Evolutionary conservation across 257 asterid species (phyloP), one percentile per base, ranked within the genome.

Genomic region (Nemophila menziesii): DNA sequence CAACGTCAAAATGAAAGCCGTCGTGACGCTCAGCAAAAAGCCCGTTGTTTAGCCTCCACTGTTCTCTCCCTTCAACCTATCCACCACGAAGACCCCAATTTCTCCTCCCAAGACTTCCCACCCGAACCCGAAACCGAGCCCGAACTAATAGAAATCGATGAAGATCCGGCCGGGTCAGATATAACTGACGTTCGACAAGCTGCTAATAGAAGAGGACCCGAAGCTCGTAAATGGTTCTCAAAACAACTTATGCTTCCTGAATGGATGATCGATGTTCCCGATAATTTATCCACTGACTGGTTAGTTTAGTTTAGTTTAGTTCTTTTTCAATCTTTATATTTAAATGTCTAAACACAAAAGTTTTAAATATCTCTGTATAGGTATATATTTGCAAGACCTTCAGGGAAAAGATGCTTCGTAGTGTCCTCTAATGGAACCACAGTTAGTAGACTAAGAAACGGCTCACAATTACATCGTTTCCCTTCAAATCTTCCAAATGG

Each of bases 171-270:
- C 20, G 48, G 21, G 22, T 26, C 51, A 20, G 60, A 55, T 15
- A 19, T 22, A 8, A 48, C 44, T 48, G 94, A 84, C 55, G 68
- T 79, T 33, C 73, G 79, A 13, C 73, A 85, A 37, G 86, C 94
- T 13, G 68, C 92, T 39, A 67, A 54, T 37, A 64, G 81, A 5
- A 77, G 63, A 69, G 94, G 98, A 46, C 51, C 64, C 8, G 94
- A 85, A 39, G 94, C 93, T 43, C 87, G 96, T 39, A 71, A 62
- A 34, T 79, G 96, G 93, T 90, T 85, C 51, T 79, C 96, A 1
- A 90, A 77, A 81, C 99, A 85, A 72, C 92, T 85, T 54, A 81
- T 90, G 98, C 81, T 85, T 19, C 94, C 96, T 4, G 99, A 90
- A 51, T 79, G 96, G 94, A 90, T 81, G 94, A 73, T 90, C 20